phyloP scores from a whole-genome alignment of 768 basidiomycete species.

The Erythrobasidium yunnanense region DNA sequence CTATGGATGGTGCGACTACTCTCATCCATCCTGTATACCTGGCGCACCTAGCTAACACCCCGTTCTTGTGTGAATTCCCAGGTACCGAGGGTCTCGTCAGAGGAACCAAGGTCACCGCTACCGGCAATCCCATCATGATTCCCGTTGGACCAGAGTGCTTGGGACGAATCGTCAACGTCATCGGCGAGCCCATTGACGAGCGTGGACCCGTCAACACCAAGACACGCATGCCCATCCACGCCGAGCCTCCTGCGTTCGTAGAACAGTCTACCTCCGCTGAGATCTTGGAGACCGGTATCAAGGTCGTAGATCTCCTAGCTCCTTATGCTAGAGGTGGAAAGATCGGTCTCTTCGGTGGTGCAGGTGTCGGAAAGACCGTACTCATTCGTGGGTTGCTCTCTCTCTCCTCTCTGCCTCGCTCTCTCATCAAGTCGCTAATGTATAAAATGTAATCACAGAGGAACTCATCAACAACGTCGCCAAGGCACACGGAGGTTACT shows the following conservation, averaged over 20 bases:
- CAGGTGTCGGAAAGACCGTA: conserved; percentile 99
- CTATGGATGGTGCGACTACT: conserved; percentile 59
- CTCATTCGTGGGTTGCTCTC: conserved; percentile 62
- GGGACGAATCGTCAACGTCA: conserved; percentile 99
- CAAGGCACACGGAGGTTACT: conserved; percentile 99
- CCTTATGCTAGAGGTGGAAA: conserved; percentile 99
- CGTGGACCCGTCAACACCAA: conserved; percentile 97
- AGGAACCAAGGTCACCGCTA: conserved; percentile 93
- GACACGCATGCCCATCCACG: conserved; percentile 57
- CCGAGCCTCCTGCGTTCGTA: conserved; percentile 91
- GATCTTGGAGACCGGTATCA: conserved; percentile 99
- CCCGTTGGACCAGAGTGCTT: conserved; percentile 90
- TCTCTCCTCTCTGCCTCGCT: too few species aligned
- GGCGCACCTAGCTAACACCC: not conserved
- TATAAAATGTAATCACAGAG: conserved; percentile 72
- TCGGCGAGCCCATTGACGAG: conserved; percentile 99
- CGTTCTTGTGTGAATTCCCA: not conserved
- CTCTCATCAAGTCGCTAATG: too few species aligned
- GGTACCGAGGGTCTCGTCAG: conserved; percentile 99
- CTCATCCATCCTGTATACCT: not conserved
- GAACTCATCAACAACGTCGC: conserved; percentile 98
- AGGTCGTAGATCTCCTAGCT: conserved; percentile 98
- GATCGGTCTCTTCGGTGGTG: conserved; percentile 99
- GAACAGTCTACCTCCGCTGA: conserved; percentile 98
- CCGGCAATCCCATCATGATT: conserved; percentile 88